Percentiles rank a stretch among this genome's conserved stretches.
Conservation (phyloP, 2,329 filamentous ascomycete genomes). For the Endoconidiophora laricicola region DNA sequence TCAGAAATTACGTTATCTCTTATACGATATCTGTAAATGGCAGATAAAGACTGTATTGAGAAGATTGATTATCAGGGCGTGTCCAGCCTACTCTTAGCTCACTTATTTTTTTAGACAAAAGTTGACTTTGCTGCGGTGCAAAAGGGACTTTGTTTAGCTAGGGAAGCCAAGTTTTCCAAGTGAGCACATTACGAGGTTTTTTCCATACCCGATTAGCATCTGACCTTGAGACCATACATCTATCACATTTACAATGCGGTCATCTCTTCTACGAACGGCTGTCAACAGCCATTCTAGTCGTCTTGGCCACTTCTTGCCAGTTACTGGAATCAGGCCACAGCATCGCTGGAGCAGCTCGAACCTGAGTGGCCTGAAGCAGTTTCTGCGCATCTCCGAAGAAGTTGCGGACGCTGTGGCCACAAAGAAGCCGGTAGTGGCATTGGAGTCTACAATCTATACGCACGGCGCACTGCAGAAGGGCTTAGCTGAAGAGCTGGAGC, state of each 20-base stretch:
- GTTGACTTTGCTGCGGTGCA: too few relatives aligned
- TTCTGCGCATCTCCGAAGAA: slow-evolving; percentile 66
- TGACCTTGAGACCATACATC: not conserved
- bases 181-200: too few relatives aligned
- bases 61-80: too few relatives aligned
- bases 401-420: slow-evolving; percentile 59
- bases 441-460: slow-evolving; percentile 95
- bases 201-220: not conserved
- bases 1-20: too few relatives aligned
- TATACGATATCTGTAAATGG: too few relatives aligned
- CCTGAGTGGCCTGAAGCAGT: slow-evolving; percentile 20
- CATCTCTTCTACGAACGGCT: slow-evolving; percentile 1
- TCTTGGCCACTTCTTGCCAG: not conserved
- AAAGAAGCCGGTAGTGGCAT: slow-evolving; percentile 69
- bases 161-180: too few relatives aligned
- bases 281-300: not conserved
- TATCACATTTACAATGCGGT: not conserved
- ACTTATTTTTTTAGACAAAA: too few relatives aligned
- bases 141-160: too few relatives aligned
- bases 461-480: slow-evolving; percentile 70
- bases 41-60: too few relatives aligned
- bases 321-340: not conserved
- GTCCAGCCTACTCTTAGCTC: too few relatives aligned
- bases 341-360: slow-evolving; percentile 12
- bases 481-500: slow-evolving; percentile 63